Percentiles rank a stretch among this genome's conserved stretches.
phyloP scores from a whole-genome alignment of 306 rosid species.

The Hylodesmum podocarpum region DNA sequence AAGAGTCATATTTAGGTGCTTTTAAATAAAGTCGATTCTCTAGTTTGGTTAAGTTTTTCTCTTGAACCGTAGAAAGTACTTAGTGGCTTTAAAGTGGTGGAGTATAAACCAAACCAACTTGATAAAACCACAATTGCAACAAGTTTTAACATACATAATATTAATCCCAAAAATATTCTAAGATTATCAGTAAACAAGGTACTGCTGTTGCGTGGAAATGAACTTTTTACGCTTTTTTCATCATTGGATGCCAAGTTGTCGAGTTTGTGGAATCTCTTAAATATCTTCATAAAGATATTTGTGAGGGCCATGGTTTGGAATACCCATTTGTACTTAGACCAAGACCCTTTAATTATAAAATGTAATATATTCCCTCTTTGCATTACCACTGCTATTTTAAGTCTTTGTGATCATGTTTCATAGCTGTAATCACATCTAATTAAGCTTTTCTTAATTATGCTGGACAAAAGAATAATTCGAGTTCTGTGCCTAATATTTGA shows the following conservation, averaged over 20 bases:
- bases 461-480: conserved; percentile 15
- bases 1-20: conserved; percentile 16
- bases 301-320: conserved; percentile 27
- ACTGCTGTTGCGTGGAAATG: not conserved
- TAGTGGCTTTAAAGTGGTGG: conserved; percentile 2
- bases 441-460: not conserved
- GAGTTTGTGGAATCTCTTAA: conserved; percentile 35
- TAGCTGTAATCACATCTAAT: conserved; percentile 40
- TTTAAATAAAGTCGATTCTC: conserved; percentile 27
- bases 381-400: conserved; percentile 13
- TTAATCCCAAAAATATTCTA: conserved; percentile 18
- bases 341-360: not conserved
- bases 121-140: conserved; percentile 19
- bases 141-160: not conserved
- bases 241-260: conserved; percentile 46
- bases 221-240: not conserved
- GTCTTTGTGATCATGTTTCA: conserved; percentile 12
- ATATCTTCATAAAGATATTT: conserved; percentile 11
- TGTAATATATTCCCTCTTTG: conserved; percentile 24
- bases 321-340: conserved; percentile 23
- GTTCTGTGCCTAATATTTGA: conserved; percentile 6
- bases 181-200: not conserved
- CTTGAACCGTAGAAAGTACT: conserved; percentile 20
- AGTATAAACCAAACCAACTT: conserved; percentile 25
- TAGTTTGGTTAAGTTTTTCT: conserved; percentile 25